These are phyloP conservation scores for Trifolium fragiferum DNA, from an alignment of 306 rosid genomes.

Conservation along the genomic window DNA sequence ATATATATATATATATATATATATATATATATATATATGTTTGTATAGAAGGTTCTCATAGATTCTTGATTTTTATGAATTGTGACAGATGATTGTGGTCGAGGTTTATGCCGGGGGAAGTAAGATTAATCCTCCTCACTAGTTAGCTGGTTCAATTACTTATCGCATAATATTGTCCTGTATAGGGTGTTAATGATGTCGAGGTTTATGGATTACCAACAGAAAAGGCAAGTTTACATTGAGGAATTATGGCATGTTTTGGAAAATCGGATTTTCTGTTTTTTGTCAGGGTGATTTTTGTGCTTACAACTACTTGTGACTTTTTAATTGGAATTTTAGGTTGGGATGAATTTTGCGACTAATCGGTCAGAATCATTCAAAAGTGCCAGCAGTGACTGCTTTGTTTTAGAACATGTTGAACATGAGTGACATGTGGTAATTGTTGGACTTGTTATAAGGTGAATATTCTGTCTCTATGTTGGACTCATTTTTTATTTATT, in stretches of 20 bases:
- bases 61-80: conserved; percentile 17
- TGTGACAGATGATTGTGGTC: conserved; percentile 84
- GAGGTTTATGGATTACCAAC: conserved; percentile 98
- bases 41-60: conserved; percentile 3
- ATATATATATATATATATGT: no score
- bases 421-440: no score
- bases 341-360: conserved; percentile 86
- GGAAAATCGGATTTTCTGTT: neutral
- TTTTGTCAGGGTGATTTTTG: neutral
- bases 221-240: conserved; percentile 85
- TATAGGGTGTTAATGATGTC: conserved; percentile 60
- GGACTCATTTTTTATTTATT: no score
- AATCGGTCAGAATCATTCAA: conserved; percentile 64
- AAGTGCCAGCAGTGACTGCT: no score
- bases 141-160: conserved; percentile 37
- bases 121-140: conserved; percentile 63
- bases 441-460: no score
- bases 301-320: conserved; percentile 11
- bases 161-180: conserved; percentile 19
- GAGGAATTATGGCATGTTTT: conserved; percentile 70
- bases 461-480: no score
- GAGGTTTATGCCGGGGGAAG: conserved; percentile 72
- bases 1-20: no score
- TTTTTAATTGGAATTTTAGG: conserved; percentile 53
- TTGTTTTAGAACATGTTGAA: no score